These are phyloP conservation scores for Cladosporium oxysporum DNA, from an alignment of 2,329 filamentous ascomycete genomes.

Conservation along the genomic window DNA sequence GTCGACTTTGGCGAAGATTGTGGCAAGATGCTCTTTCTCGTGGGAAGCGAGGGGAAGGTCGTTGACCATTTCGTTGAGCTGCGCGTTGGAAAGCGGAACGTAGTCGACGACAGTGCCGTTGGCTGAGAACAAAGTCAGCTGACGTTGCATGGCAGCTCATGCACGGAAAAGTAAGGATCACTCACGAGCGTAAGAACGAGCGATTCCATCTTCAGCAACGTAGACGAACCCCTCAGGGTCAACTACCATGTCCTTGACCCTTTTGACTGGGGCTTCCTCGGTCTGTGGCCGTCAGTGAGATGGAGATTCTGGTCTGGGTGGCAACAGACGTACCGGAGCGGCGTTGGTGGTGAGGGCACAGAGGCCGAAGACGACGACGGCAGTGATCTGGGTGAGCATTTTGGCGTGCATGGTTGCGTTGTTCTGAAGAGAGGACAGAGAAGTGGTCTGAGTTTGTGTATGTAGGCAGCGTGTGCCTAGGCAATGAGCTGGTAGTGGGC, in stretches of 20 bases:
- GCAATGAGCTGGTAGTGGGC: background rate
- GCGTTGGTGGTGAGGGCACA: background rate
- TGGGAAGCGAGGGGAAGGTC: background rate
- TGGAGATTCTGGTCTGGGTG: background rate
- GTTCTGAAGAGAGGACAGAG: background rate
- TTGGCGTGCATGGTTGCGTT: constrained; percentile 3
- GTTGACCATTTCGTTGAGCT: constrained; percentile 16
- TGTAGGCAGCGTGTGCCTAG: background rate
- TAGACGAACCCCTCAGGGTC: constrained; percentile 20
- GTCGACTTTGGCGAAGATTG: background rate
- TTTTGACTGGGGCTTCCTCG: background rate
- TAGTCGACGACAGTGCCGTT: constrained; percentile 25
- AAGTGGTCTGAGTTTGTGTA: background rate
- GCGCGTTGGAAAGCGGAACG: constrained; percentile 23
- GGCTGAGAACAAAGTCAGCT: background rate
- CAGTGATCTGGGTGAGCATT: background rate
- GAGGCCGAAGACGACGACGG: background rate
- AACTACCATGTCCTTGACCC: constrained; percentile 1
- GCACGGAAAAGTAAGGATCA: background rate
- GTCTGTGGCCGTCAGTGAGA: background rate
- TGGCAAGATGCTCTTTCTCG: background rate
- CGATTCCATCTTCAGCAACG: constrained; percentile 27
- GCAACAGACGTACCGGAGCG: background rate
- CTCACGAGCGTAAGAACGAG: constrained; percentile 24
- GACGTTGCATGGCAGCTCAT: background rate